Conservation (phyloP, 2,329 filamentous ascomycete genomes). For the Scopulariopsis brevicaulis region DNA sequence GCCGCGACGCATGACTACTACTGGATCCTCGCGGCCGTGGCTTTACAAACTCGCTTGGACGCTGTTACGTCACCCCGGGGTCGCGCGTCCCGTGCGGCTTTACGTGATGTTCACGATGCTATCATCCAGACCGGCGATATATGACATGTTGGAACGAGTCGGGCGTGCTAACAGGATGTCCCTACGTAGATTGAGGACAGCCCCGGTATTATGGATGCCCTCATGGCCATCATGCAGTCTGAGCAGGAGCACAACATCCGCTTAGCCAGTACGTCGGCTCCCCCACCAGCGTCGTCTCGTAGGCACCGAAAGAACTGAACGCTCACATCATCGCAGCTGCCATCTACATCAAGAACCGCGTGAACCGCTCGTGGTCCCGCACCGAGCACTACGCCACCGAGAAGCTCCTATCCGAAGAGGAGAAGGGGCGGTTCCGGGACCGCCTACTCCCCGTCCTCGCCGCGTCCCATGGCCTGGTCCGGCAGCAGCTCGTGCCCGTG, state of each 20-base stretch:
- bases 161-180: neutral
- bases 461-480: slow-evolving; percentile 66
- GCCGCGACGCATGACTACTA: neutral
- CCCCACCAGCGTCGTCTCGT: neutral
- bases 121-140: neutral
- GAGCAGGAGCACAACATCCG: slow-evolving; percentile 80
- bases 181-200: slow-evolving; percentile 69
- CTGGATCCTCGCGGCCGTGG: neutral
- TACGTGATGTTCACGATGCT: neutral
- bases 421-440: slow-evolving; percentile 78
- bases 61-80: neutral
- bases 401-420: slow-evolving; percentile 71
- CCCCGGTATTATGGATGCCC: slow-evolving; percentile 78
- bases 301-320: neutral
- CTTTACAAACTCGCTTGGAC: neutral
- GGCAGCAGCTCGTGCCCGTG: slow-evolving; percentile 85
- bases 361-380: slow-evolving; percentile 82
- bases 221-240: slow-evolving; percentile 79
- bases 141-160: neutral
- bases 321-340: slow-evolving; percentile 48
- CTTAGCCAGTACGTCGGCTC: slow-evolving; percentile 63
- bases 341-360: slow-evolving; percentile 96
- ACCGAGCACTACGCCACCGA: slow-evolving; percentile 60
- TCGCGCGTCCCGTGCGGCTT: neutral
- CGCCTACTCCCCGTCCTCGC: slow-evolving; percentile 84